These are phyloP conservation scores for Aristolochia contorta DNA, from an alignment of 164 flowering plant species.

Conservation along the genomic window DNA sequence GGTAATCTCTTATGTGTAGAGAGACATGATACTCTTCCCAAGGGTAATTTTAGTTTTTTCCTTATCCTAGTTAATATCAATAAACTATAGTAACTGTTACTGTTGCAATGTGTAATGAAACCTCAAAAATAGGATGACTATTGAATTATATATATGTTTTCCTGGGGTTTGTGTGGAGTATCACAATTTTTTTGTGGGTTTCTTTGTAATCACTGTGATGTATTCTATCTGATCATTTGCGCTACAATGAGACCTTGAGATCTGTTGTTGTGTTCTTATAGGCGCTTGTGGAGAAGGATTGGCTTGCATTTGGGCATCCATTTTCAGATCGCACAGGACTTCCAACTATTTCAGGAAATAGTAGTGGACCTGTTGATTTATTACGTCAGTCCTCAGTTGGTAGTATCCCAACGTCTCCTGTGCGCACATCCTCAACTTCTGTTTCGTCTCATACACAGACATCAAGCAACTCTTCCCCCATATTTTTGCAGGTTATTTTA, in stretches of 20 bases:
- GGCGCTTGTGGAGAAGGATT: slow-evolving; percentile 98
- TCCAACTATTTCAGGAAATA: slow-evolving; percentile 53
- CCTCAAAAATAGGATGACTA: too few species aligned
- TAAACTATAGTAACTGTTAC: too few species aligned
- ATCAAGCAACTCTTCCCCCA: slow-evolving; percentile 73
- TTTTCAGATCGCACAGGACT: slow-evolving; percentile 86
- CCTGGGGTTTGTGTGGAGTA: too few species aligned
- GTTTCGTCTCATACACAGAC: slow-evolving; percentile 52
- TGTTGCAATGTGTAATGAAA: too few species aligned
- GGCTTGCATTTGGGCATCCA: slow-evolving; percentile 99
- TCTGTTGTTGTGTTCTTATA: slow-evolving; percentile 15
- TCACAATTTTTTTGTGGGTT: too few species aligned
- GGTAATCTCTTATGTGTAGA: too few species aligned
- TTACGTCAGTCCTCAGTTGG: slow-evolving; percentile 65
- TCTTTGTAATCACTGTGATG: too few species aligned
- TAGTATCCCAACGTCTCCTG: slow-evolving; percentile 56
- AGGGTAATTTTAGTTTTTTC: too few species aligned
- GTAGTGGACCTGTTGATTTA: slow-evolving; percentile 39
- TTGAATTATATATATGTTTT: too few species aligned
- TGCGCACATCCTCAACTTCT: slow-evolving; percentile 53
- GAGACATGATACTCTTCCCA: too few species aligned
- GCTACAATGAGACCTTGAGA: neutral
- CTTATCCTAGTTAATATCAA: too few species aligned
- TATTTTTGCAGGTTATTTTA: slow-evolving; percentile 79
- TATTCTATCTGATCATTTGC: too few species aligned